Percentiles rank a stretch among this genome's conserved stretches.
phyloP scores from a whole-genome alignment of 495 filamentous ascomycete genomes.

The Penicillium cosmopolitanum region DNA sequence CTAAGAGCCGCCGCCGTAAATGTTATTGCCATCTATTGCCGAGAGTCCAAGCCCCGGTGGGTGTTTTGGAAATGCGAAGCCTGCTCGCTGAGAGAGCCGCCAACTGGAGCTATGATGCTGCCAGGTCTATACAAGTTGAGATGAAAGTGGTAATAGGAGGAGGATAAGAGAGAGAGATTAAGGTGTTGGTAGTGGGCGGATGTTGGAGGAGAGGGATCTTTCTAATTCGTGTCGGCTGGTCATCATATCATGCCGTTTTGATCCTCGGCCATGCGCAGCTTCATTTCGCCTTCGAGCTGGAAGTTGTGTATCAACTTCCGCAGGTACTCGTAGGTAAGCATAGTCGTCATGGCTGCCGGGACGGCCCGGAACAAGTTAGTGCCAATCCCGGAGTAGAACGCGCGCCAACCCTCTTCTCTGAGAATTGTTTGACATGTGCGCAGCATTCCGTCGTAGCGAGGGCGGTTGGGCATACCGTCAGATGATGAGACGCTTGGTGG shows the following conservation, averaged over 20 bases:
- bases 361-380: slow-evolving; percentile 97
- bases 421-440: slow-evolving; percentile 83
- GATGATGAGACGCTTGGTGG: slow-evolving; percentile 54
- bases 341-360: slow-evolving; percentile 92
- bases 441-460: slow-evolving; percentile 81
- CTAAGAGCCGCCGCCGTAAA: slow-evolving; percentile 1
- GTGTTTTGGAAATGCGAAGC: slow-evolving; percentile 5
- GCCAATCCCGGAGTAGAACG: slow-evolving; percentile 97
- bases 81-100: slow-evolving; percentile 6
- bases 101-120: neutral
- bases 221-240: slow-evolving; percentile 7
- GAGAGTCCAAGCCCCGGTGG: neutral
- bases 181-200: slow-evolving; percentile 2
- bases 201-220: neutral
- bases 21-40: slow-evolving; percentile 3
- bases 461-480: slow-evolving; percentile 59
- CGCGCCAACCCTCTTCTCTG: slow-evolving; percentile 90
- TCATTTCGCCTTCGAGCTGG: slow-evolving; percentile 52
- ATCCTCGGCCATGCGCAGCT: slow-evolving; percentile 33
- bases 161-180: slow-evolving; percentile 12
- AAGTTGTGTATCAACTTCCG: slow-evolving; percentile 60
- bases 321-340: slow-evolving; percentile 93
- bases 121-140: slow-evolving; percentile 3
- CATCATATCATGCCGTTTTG: slow-evolving; percentile 25
- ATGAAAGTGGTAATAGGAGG: neutral